Conservation (phyloP, 176 grass and related monocot genomes). For the Phyllostachys edulis region DNA sequence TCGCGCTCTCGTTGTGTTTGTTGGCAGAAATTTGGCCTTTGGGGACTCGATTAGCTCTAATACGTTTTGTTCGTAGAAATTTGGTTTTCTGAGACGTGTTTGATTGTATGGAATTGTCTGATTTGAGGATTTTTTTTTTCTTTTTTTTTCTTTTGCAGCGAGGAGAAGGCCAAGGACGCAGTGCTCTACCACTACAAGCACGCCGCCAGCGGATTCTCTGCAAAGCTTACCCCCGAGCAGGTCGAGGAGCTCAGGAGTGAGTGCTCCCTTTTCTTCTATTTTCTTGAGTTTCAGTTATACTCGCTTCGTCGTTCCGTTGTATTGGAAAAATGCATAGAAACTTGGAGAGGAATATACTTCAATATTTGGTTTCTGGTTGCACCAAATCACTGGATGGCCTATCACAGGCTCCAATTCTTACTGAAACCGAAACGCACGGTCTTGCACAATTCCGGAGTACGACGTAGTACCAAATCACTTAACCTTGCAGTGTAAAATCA, state of each 20-base stretch:
- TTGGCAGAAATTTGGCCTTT: not conserved
- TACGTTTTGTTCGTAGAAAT: not conserved
- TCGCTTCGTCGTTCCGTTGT: not conserved
- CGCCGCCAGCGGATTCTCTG: conserved; percentile 84
- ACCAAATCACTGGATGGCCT: not conserved
- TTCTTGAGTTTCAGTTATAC: not conserved
- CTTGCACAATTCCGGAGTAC: not conserved
- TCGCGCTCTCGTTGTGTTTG: not conserved
- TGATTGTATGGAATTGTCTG: not conserved
- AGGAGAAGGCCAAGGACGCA: conserved; percentile 65
- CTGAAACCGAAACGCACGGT: not conserved
- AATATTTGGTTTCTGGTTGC: not conserved
- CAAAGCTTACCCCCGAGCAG: conserved; percentile 69
- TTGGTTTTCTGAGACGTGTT: not conserved
- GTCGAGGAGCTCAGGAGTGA: conserved; percentile 83
- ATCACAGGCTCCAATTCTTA: not conserved
- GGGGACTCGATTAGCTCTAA: not conserved
- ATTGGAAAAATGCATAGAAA: not conserved
- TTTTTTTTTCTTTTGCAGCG: conserved; percentile 43
- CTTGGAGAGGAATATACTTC: not conserved
- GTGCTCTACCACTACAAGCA: conserved; percentile 89
- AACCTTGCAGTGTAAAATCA: not conserved
- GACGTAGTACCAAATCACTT: not conserved
- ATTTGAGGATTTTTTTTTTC: conserved; percentile 9
- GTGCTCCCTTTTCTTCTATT: not conserved